Evolutionary conservation across 106 monocot genomes (phyloP).

Genomic region (Gastrodia elata): DNA sequence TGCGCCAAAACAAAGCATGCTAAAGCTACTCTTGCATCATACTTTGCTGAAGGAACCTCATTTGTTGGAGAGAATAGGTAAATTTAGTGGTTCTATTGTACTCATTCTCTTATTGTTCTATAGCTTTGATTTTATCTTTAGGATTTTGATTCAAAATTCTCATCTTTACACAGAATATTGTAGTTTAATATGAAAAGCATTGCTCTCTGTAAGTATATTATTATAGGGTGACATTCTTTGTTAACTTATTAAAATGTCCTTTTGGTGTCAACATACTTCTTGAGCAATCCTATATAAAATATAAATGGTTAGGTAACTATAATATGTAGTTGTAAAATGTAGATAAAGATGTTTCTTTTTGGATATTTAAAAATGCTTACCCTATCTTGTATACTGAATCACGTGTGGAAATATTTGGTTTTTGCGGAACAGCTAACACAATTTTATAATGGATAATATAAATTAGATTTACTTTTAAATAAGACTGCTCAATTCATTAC

Average conservation of each 20-base stretch:
- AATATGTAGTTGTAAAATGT: background rate
- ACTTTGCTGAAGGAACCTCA: slow-evolving; percentile 64
- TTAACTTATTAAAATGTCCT: background rate
- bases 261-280: background rate
- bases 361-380: background rate
- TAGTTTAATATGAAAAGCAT: background rate
- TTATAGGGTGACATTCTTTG: background rate
- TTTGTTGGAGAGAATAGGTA: slow-evolving; percentile 37
- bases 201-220: background rate
- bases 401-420: background rate
- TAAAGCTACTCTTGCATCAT: slow-evolving; percentile 58
- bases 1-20: slow-evolving; percentile 89
- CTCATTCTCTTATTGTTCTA: background rate
- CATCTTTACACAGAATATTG: background rate
- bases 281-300: background rate
- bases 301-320: background rate
- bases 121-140: background rate
- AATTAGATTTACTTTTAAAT: background rate
- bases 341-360: background rate
- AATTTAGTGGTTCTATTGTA: background rate
- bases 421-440: background rate
- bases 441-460: background rate
- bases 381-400: background rate
- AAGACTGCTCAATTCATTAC: background rate
- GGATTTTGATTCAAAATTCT: background rate